Evolutionary conservation across 108 stramenopile genomes (phyloP).

Genomic region (Fistulifera pelliculosa): DNA sequence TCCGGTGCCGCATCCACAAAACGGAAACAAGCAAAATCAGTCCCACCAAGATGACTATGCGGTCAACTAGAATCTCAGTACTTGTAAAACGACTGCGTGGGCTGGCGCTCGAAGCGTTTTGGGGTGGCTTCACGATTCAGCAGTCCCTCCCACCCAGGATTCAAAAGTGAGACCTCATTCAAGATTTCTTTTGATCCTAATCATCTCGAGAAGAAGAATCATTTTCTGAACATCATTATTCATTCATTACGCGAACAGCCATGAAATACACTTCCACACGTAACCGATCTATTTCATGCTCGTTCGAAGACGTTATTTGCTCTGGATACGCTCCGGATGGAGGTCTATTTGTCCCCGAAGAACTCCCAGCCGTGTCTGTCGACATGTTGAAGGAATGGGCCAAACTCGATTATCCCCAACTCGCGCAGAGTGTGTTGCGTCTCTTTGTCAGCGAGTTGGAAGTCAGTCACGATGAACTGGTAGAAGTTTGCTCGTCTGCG

Average conservation of each 20-base stretch:
- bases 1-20: too few species aligned
- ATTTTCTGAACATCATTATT: too few species aligned
- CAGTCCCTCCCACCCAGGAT: too few species aligned
- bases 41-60: too few species aligned
- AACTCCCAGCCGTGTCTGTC: conserved; percentile 37
- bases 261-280: conserved; percentile 76
- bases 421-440: conserved; percentile 49
- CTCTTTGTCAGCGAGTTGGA: conserved; percentile 42
- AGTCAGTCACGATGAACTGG: conserved; percentile 32
- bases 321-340: conserved; percentile 83
- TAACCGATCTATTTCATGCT: conserved; percentile 17
- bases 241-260: neutral
- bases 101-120: too few species aligned
- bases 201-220: too few species aligned
- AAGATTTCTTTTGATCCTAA: too few species aligned
- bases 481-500: conserved; percentile 32
- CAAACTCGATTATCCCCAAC: conserved; percentile 38
- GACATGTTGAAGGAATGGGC: conserved; percentile 40
- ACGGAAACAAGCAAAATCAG: too few species aligned
- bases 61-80: too few species aligned
- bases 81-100: too few species aligned
- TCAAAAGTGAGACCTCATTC: too few species aligned
- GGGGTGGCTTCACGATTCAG: too few species aligned
- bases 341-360: conserved; percentile 74
- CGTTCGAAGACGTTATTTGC: conserved; percentile 71